Base-by-base conservation (phyloP, 352 stramenopile genomes). In the Phytophthora tubulina region DNA sequence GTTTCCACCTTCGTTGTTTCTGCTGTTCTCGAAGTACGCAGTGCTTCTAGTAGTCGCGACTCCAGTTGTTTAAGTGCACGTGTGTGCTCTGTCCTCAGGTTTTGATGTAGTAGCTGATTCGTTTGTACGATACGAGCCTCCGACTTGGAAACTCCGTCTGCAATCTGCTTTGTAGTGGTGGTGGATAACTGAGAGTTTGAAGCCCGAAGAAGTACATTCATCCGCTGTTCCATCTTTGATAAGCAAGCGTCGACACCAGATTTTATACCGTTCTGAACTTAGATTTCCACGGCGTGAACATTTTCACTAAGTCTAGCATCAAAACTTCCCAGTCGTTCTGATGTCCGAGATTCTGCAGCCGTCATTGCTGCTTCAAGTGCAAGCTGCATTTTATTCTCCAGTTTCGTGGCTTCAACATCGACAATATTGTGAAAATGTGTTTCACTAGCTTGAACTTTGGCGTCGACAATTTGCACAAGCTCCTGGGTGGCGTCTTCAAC, bases 361-460 rank as follows among this genome's bases (percentile, higher is more conserved):
- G 50, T 7, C 13, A 57, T 31, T 30, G 50, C 50, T 44, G 10
- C 50, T 57, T 45, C 13, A 6, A 57, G 31, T 4, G 11, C 38
- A 11, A n/a, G 14, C 30, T 56, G 49, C 31, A 56, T 56, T 15
- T 56, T 56, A 10, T 56, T 36, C 35, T 56, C 49, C 13, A 56
- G 49, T 7, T 41, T 56, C 42, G 32, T 44, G 5, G 9, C 31
- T 41, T 57, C 13, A 11, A 13, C 3, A 21, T 57, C 31, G 9
- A 57, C 31, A 31, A 21, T 15, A 57, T 44, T 45, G 6, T 6
- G 33, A 57, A 57, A 14, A 31, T 57, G 31, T 14, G 15, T 41
- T 57, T 57, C 50, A 38, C 14, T 45, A 13, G 50, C 50, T 31
- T 30, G 0, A 57, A 57, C 33, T 44, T 57, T 57, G 31, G 36